Conservation (phyloP, 257 asterid species). For the Solanum etuberosum region DNA sequence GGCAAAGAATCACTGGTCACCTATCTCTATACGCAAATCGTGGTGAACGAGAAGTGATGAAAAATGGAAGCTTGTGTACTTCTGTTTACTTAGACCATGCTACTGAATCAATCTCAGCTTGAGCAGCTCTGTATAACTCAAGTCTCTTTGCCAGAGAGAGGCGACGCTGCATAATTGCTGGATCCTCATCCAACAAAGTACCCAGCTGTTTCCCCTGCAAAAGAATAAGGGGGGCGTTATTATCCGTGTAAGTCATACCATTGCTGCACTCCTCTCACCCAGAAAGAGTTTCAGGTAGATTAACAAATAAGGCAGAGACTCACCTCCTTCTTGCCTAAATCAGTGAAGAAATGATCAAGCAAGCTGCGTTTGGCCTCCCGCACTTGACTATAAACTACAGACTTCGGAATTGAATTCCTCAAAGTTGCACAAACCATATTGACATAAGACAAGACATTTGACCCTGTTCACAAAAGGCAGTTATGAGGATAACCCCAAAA, state of each 20-base stretch:
- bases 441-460: constrained; percentile 61
- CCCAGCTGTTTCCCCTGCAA: constrained; percentile 51
- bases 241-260: not conserved
- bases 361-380: constrained; percentile 75
- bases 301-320: not conserved
- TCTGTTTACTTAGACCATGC: constrained; percentile 54
- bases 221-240: not conserved
- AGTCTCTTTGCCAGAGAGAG: constrained; percentile 52
- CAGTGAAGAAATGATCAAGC: constrained; percentile 58
- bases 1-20: constrained; percentile 6
- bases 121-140: constrained; percentile 68
- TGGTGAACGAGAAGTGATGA: not conserved
- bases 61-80: not conserved
- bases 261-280: not conserved
- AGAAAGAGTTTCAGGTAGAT: not conserved
- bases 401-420: constrained; percentile 75
- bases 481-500: not conserved
- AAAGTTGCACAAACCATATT: constrained; percentile 56
- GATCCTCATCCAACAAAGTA: constrained; percentile 64
- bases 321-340: constrained; percentile 69
- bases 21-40: not conserved
- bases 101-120: constrained; percentile 58
- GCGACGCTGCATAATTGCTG: constrained; percentile 62
- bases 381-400: constrained; percentile 68
- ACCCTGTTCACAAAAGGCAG: constrained; percentile 21